A percentile compares a stretch with the other conserved stretches of the same genome.
These are phyloP conservation scores for Myxozyma nipponensis DNA, from an alignment of 805 yeast genomes.

Conservation along the genomic window DNA sequence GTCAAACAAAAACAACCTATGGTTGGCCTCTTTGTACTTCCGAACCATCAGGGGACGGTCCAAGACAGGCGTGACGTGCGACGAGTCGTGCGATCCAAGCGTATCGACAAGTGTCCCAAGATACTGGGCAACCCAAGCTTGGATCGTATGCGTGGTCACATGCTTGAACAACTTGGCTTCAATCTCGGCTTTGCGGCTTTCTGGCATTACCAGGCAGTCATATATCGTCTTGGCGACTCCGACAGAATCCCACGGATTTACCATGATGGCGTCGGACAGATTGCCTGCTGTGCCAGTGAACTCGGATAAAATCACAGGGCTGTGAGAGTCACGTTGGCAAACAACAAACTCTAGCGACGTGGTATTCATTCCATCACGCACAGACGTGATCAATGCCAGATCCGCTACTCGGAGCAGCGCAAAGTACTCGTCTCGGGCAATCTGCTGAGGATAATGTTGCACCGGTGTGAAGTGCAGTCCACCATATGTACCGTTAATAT, in stretches of 20 bases:
- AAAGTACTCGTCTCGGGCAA: slow-evolving; percentile 81
- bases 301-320: slow-evolving; percentile 85
- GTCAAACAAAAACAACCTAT: slow-evolving; percentile 83
- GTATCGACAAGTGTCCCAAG: slow-evolving; percentile 32
- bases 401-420: slow-evolving; percentile 89
- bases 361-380: slow-evolving; percentile 95
- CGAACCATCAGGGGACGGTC: slow-evolving; percentile 63
- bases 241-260: slow-evolving; percentile 96
- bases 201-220: slow-evolving; percentile 56
- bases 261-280: slow-evolving; percentile 51
- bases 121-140: slow-evolving; percentile 59
- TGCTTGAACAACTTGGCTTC: slow-evolving; percentile 56
- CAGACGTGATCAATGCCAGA: slow-evolving; percentile 79
- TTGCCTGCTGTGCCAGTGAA: slow-evolving; percentile 79
- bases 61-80: slow-evolving; percentile 73
- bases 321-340: slow-evolving; percentile 65
- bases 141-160: slow-evolving; percentile 69
- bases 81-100: slow-evolving; percentile 40
- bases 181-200: slow-evolving; percentile 43
- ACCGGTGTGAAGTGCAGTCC: slow-evolving; percentile 79
- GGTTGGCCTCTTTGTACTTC: slow-evolving; percentile 56
- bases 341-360: slow-evolving; percentile 90
- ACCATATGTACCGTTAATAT: slow-evolving; percentile 83
- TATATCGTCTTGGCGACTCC: slow-evolving; percentile 85
- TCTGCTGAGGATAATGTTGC: slow-evolving; percentile 85